Percentiles rank a stretch among this genome's conserved stretches.
Evolutionary conservation across 2,329 filamentous ascomycete genomes (phyloP).

Genomic region (Apiospora marii): DNA sequence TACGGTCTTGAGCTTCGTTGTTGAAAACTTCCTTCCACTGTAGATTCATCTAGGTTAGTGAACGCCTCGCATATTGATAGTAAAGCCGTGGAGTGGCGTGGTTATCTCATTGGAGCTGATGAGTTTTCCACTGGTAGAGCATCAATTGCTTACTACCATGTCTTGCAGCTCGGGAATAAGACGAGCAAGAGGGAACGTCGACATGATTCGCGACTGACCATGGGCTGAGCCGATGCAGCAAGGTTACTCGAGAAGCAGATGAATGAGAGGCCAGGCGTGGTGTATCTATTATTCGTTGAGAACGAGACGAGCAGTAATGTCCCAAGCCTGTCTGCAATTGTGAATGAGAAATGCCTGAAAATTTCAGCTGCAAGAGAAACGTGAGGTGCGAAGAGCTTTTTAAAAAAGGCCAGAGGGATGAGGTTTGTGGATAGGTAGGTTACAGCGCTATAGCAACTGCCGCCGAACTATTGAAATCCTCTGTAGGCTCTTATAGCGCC

Average conservation of each 20-base stretch:
- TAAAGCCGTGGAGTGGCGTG: not conserved
- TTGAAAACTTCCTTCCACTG: not conserved
- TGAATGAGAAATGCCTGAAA: too few relatives aligned
- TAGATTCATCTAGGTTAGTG: not conserved
- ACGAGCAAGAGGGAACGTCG: not conserved
- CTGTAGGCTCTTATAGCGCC: too few relatives aligned
- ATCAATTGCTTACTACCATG: not conserved
- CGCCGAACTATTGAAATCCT: too few relatives aligned
- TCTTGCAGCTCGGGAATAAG: not conserved
- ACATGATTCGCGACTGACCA: not conserved
- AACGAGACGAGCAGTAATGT: too few relatives aligned
- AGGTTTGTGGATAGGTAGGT: too few relatives aligned
- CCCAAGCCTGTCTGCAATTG: too few relatives aligned
- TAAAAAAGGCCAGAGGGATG: too few relatives aligned
- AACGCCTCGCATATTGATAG: not conserved
- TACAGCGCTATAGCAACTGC: too few relatives aligned
- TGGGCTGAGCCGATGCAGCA: not conserved
- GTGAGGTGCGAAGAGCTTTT: too few relatives aligned
- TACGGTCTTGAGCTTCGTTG: not conserved
- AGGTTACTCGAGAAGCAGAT: not conserved
- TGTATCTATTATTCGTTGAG: too few relatives aligned
- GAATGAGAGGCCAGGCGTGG: too few relatives aligned
- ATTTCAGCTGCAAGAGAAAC: too few relatives aligned
- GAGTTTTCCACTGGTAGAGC: not conserved
- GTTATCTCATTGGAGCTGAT: not conserved